Percentiles rank a stretch among this genome's conserved stretches.
Evolutionary conservation across 805 yeast species (phyloP).

Genomic region (Candida alai): DNA sequence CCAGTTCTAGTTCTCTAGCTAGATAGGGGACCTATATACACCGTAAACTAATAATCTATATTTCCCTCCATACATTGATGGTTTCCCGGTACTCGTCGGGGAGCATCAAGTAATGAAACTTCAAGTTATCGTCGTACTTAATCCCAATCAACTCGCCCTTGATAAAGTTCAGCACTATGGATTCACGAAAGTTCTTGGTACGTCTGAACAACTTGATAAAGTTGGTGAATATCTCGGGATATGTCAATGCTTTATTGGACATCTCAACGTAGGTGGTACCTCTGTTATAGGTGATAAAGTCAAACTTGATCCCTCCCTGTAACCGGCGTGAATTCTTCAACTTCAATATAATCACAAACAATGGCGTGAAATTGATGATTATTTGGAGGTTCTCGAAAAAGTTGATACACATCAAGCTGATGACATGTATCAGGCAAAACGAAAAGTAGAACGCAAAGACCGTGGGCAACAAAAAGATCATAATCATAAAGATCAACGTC

Average conservation of each 20-base stretch:
- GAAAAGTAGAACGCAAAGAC: constrained; percentile 77
- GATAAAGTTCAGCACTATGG: constrained; percentile 21
- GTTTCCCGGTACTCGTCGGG: constrained; percentile 28
- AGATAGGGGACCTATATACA: too few species aligned
- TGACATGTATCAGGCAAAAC: constrained; percentile 59
- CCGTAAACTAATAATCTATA: too few species aligned
- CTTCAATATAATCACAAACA: constrained; percentile 76
- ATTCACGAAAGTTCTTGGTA: constrained; percentile 24
- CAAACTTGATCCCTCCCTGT: constrained; percentile 49
- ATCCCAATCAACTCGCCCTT: constrained; percentile 25
- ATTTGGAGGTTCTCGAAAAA: constrained; percentile 58
- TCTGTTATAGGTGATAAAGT: constrained; percentile 13
- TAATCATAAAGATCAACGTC: constrained; percentile 77
- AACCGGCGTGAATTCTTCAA: constrained; percentile 70
- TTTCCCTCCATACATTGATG: constrained; percentile 24
- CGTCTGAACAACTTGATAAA: constrained; percentile 26
- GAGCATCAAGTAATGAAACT: constrained; percentile 32
- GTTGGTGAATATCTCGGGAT: constrained; percentile 31
- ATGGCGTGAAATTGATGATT: constrained; percentile 75
- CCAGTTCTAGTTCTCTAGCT: not conserved
- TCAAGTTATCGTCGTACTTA: constrained; percentile 22
- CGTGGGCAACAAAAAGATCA: constrained; percentile 80
- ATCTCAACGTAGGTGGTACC: constrained; percentile 25
- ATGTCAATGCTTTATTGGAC: constrained; percentile 36
- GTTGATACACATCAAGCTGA: constrained; percentile 46